phyloP scores from a whole-genome alignment of 139 green algal genomes.

The Mychonastes homosphaera region DNA sequence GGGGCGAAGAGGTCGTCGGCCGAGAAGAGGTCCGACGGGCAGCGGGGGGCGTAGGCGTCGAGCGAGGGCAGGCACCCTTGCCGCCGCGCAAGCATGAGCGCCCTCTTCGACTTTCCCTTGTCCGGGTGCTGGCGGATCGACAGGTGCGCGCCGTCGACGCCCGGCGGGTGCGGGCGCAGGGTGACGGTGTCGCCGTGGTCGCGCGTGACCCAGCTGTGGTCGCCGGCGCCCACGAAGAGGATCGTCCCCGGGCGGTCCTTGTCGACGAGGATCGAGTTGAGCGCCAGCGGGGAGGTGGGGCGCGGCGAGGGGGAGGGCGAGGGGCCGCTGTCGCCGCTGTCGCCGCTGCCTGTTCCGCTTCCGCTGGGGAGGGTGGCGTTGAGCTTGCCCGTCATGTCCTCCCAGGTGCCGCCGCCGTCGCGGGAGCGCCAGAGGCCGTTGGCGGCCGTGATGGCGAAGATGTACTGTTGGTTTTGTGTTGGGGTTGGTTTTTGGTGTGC shows the following conservation, averaged over 20 bases:
- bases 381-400: conserved; percentile 56
- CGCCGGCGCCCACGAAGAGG: conserved; percentile 20
- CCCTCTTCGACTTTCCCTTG: background rate
- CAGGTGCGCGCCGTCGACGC: background rate
- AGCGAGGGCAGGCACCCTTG: conserved; percentile 4
- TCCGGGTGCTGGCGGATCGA: background rate
- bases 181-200: conserved; percentile 6
- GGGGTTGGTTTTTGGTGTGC: background rate
- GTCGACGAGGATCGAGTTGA: background rate
- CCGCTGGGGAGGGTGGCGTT: conserved; percentile 1
- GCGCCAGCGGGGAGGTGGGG: background rate
- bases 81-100: background rate
- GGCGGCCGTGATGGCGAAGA: conserved; percentile 33
- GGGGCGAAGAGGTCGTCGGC: too few relatives aligned
- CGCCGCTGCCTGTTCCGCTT: background rate
- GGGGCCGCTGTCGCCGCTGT: background rate
- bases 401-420: conserved; percentile 38
- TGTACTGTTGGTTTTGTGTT: conserved; percentile 14
- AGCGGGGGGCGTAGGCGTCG: background rate
- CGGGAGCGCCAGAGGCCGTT: conserved; percentile 27
- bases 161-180: background rate
- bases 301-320: background rate
- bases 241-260: conserved; percentile 16
- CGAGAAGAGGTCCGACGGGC: background rate
- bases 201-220: conserved; percentile 27